Conservation (phyloP, 129 eudicot genomes). For the Dittrichia graveolens region DNA sequence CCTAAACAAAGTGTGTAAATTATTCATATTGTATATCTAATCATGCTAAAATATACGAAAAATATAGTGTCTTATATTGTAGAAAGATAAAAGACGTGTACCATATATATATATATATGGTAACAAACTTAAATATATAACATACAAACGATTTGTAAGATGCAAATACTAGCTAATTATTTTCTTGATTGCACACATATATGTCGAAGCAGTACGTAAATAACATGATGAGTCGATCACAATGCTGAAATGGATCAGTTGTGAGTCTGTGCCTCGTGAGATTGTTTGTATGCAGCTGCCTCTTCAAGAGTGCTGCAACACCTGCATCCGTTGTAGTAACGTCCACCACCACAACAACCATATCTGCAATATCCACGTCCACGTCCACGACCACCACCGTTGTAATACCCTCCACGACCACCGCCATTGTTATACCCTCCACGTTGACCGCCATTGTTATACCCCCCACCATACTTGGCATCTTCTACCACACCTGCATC, state of each 20-base stretch:
- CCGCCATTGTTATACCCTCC: neutral
- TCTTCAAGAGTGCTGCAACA: slow-evolving; percentile 34
- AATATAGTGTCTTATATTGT: too few relatives aligned
- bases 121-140: too few relatives aligned
- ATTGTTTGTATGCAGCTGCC: slow-evolving; percentile 36
- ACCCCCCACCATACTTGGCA: slow-evolving; percentile 13
- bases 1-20: too few relatives aligned
- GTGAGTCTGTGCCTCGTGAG: slow-evolving; percentile 27
- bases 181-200: neutral
- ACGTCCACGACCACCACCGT: slow-evolving; percentile 1
- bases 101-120: too few relatives aligned
- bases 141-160: too few relatives aligned
- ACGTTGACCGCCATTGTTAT: neutral
- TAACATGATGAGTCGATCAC: slow-evolving; percentile 17
- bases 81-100: too few relatives aligned
- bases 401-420: neutral
- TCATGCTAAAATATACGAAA: too few relatives aligned
- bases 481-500: neutral
- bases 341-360: slow-evolving; percentile 33
- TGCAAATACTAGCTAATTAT: too few relatives aligned
- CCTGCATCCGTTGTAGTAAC: slow-evolving; percentile 34
- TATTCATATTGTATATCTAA: too few relatives aligned
- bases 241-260: slow-evolving; percentile 23
- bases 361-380: slow-evolving; percentile 27
- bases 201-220: neutral